Percentiles rank a stretch among this genome's conserved stretches.
These are phyloP conservation scores for Linnemannia hyalina DNA, from an alignment of 192 early-diverging fungal genomes.

Conservation along the genomic window DNA sequence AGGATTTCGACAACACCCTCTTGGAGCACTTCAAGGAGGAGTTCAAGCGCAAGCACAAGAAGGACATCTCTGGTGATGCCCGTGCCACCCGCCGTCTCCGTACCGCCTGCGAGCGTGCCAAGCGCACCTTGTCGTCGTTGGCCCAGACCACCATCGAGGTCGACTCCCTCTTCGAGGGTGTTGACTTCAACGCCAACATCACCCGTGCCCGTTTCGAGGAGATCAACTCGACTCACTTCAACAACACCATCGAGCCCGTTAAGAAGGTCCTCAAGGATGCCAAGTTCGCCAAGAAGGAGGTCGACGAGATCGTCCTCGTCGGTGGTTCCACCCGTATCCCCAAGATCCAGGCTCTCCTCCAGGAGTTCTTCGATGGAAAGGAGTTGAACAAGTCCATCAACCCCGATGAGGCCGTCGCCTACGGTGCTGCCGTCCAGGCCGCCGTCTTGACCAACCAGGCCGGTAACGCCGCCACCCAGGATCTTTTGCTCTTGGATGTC, in stretches of 20 bases:
- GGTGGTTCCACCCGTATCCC: slow-evolving; percentile 96
- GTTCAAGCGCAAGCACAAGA: slow-evolving; percentile 89
- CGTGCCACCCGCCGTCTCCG: slow-evolving; percentile 93
- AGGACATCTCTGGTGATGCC: slow-evolving; percentile 84
- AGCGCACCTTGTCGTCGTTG: slow-evolving; percentile 92
- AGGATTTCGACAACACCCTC: slow-evolving; percentile 87
- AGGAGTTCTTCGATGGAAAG: slow-evolving; percentile 86
- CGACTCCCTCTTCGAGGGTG: slow-evolving; percentile 88
- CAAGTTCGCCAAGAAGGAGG: slow-evolving; percentile 78
- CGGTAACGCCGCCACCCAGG: slow-evolving; percentile 67
- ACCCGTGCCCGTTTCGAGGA: slow-evolving; percentile 98
- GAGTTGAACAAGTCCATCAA: slow-evolving; percentile 90
- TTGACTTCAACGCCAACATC: slow-evolving; percentile 89
- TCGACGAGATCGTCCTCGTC: slow-evolving; percentile 86
- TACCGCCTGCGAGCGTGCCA: slow-evolving; percentile 94
- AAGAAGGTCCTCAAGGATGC: slow-evolving; percentile 92
- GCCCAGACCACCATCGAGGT: slow-evolving; percentile 90
- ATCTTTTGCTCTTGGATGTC: slow-evolving; percentile 85
- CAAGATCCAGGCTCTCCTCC: slow-evolving; percentile 86
- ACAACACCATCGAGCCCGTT: slow-evolving; percentile 91
- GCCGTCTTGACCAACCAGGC: slow-evolving; percentile 80
- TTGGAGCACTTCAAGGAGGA: slow-evolving; percentile 93
- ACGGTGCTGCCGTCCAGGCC: slow-evolving; percentile 93
- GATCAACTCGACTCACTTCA: slow-evolving; percentile 90
- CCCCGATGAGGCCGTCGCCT: slow-evolving; percentile 96